Evolutionary conservation across 2,329 filamentous ascomycete species (phyloP), one percentile per base, ranked within the genome.

Genomic region (Phialophora expanda): DNA sequence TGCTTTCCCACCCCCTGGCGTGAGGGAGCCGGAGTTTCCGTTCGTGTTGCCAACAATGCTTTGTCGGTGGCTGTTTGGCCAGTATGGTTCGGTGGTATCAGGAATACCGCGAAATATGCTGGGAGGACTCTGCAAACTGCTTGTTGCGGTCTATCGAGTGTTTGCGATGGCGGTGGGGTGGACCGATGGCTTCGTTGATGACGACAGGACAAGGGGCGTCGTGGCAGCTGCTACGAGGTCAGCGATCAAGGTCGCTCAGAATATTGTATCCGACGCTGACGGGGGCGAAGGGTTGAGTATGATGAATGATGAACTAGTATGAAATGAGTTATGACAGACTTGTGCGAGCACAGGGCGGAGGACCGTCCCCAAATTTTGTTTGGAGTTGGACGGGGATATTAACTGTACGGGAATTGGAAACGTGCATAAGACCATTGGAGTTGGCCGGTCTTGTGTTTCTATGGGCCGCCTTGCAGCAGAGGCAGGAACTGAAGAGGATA

Each of bases 1-100:
- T 69, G 75, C 78, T 41, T 82, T 81, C 24, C 84, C 82, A 61
- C 53, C 44, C n/a, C 58, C 58, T n/a, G 76, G 85, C 38, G 77
- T 81, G 51, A 79, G 79, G 22, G 77, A 85, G 67, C 86, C 86
- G 0, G 72, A 77, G 24, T 85, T 82, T 58, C 86, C 86, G 0
- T 85, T 82, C 66, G 84, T 86, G 4, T 78, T 86, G 4, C 83
- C 84, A 2, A 87, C 84, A 2, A 78, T 87, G 72, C 64, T 86
- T 2, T 84, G 64, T 51, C 17, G 50, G 66, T n/a, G 61, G 61
- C 6, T 32, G 26, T 30, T 32, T 66, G 9, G 60, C 7, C 20
- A 20, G 12, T 53, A 30, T 53, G 46, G 48, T 8, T 38, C n/a
- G 26, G 14, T 6, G 22, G n/a, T 61, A 12, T 22, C n/a, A 8